A percentile compares a stretch with the other conserved stretches of the same genome.
Conservation (phyloP, 768 basidiomycete genomes). For the Trametes gibbosa region DNA sequence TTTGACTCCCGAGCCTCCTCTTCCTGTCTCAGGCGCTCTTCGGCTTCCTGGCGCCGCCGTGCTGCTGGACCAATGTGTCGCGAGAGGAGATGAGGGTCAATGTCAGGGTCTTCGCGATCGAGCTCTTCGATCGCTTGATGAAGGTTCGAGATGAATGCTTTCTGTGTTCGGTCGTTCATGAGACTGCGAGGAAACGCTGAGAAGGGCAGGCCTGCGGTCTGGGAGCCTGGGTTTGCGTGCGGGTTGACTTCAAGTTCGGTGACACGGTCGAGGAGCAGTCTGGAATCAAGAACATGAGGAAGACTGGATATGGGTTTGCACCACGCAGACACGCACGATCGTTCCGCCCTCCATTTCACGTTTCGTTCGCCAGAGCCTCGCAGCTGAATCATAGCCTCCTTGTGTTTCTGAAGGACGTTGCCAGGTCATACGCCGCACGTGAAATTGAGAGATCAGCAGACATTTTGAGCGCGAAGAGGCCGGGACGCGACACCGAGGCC, state of each 20-base stretch:
- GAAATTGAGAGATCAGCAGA: background rate
- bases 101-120: slow-evolving; percentile 40
- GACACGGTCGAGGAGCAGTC: slow-evolving; percentile 57
- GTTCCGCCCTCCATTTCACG: slow-evolving; percentile 57
- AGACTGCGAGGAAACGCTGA: slow-evolving; percentile 51
- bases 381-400: slow-evolving; percentile 56
- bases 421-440: slow-evolving; percentile 5
- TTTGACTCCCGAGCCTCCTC: slow-evolving; percentile 43
- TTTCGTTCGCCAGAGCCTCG: slow-evolving; percentile 63
- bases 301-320: slow-evolving; percentile 14
- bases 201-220: slow-evolving; percentile 33
- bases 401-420: slow-evolving; percentile 45
- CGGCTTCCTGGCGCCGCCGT: slow-evolving; percentile 44
- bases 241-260: slow-evolving; percentile 49
- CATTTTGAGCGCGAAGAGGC: background rate
- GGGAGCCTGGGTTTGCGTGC: slow-evolving; percentile 32
- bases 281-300: slow-evolving; percentile 23
- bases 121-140: slow-evolving; percentile 48
- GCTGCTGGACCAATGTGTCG: slow-evolving; percentile 46
- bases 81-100: slow-evolving; percentile 46
- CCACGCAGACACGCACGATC: slow-evolving; percentile 46
- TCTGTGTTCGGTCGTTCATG: slow-evolving; percentile 40
- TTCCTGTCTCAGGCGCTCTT: slow-evolving; percentile 37
- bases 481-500: slow-evolving; percentile 10
- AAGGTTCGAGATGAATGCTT: slow-evolving; percentile 45